phyloP scores from a whole-genome alignment of 495 filamentous ascomycete species.

The Schizothecium vesticola region DNA sequence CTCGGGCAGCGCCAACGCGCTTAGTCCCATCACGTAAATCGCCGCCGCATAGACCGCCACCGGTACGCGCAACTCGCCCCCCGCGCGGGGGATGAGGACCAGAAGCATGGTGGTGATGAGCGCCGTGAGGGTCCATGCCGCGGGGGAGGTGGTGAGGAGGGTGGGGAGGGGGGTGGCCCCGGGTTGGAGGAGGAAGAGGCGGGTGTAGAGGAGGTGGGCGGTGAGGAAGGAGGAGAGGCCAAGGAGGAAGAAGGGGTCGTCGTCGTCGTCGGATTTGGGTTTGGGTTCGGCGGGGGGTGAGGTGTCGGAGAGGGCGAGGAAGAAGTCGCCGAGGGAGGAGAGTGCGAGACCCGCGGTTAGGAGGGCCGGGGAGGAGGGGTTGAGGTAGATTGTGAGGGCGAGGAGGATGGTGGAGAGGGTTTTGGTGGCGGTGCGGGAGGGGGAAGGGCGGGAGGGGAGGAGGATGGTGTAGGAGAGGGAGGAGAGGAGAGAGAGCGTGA shows the following conservation, averaged over 20 bases:
- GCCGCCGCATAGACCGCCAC: conserved; percentile 48
- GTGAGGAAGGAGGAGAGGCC: conserved; percentile 24
- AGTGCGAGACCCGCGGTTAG: conserved; percentile 18
- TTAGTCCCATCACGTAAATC: conserved; percentile 37
- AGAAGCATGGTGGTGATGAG: conserved; percentile 13
- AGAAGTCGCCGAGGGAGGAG: conserved; percentile 22
- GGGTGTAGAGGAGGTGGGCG: conserved; percentile 25
- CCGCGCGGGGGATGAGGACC: conserved; percentile 17
- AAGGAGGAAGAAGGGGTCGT: conserved; percentile 19
- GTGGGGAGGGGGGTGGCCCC: neutral
- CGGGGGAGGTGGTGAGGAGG: neutral
- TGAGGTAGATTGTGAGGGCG: conserved; percentile 6
- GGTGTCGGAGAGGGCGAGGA: conserved; percentile 17
- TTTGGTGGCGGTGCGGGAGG: conserved; percentile 19
- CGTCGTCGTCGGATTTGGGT: neutral
- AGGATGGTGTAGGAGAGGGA: conserved; percentile 17
- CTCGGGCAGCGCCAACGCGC: conserved; percentile 14
- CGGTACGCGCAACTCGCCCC: conserved; percentile 40
- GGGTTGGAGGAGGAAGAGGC: conserved; percentile 11
- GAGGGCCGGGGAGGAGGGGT: conserved; percentile 2
- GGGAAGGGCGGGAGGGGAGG: conserved; percentile 12
- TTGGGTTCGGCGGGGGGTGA: neutral
- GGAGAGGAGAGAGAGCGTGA: conserved; percentile 16
- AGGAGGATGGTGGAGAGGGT: conserved; percentile 25
- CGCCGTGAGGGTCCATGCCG: conserved; percentile 2